Evolutionary conservation across 257 asterid genomes (phyloP), one percentile per base, ranked within the genome.

Genomic region (Scutellaria minor): DNA sequence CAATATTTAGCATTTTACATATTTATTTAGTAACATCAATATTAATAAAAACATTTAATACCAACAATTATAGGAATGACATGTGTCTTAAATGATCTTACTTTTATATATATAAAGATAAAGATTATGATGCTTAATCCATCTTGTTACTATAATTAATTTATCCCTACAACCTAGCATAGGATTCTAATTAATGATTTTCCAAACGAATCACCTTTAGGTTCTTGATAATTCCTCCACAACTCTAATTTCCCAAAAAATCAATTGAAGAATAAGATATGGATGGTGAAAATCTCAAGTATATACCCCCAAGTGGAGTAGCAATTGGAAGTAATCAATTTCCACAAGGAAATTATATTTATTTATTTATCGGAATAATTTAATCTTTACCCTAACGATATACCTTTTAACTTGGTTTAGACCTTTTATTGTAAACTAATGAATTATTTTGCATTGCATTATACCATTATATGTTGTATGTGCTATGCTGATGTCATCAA

Each of bases 161-260:
- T 64, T 70, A 77, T 79, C 82, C 51, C 66, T 2, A 31, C 56
- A 70, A 68, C 56, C 81, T 67, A 64, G 86, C 80, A 76, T 82
- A 57, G 86, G 86, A 79, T 82, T 79, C 86, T 79, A 61, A 47
- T 66, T 79, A 61, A 47, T 70, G 13, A 70, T 69, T 60, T 73
- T 56, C 70, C 22, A 40, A 76, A 14, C 71, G 74, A 68, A 76
- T 76, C 74, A 55, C 22, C 61, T 75, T 79, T 75, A 6, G 72
- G 78, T 57, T 57, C 69, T 48, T 57, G n/a, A 46, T 57, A 18
- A 66, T 68, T 40, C 51, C 64, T 58, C 61, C 47, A 66, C 27
- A 72, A 18, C 18, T 18, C 18, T 18, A 24, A 3, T 57, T 66
- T 27, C 27, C 4, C 5, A 68, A 31, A 15, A 20, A 18, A 13